A percentile compares a stretch with the other conserved stretches of the same genome.
Evolutionary conservation across 768 basidiomycete genomes (phyloP).

Genomic region (Suillus tomentosus): DNA sequence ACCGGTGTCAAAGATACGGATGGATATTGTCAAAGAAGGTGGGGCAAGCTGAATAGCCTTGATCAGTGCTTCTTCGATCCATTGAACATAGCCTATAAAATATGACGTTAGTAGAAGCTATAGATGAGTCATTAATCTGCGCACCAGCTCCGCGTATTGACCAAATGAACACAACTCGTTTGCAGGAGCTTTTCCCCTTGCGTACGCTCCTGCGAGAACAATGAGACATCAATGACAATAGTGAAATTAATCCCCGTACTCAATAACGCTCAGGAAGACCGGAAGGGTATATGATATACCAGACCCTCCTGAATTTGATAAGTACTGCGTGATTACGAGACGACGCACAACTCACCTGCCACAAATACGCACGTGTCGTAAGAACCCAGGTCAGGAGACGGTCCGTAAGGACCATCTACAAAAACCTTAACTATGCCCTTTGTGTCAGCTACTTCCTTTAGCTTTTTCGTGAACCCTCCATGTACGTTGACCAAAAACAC

Average conservation of each 20-base stretch:
- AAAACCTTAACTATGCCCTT: conserved; percentile 41
- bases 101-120: neutral
- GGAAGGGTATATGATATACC: conserved; percentile 52
- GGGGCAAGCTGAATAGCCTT: conserved; percentile 34
- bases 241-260: conserved; percentile 31
- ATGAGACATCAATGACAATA: neutral
- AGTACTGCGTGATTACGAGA: neutral
- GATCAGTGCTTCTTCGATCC: conserved; percentile 45
- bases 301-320: conserved; percentile 42
- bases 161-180: conserved; percentile 55
- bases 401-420: conserved; percentile 49
- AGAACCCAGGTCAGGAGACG: conserved; percentile 36
- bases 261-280: conserved; percentile 42
- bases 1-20: conserved; percentile 46
- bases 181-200: conserved; percentile 22
- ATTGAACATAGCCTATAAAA: conserved; percentile 39
- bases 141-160: conserved; percentile 48
- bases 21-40: conserved; percentile 34
- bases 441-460: conserved; percentile 32
- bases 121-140: conserved; percentile 3
- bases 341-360: conserved; percentile 35
- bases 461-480: conserved; percentile 53
- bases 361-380: conserved; percentile 44
- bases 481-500: conserved; percentile 56
- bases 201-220: conserved; percentile 22